Base-by-base conservation (phyloP, 345 rosid genomes). In the Acer campestre region DNA sequence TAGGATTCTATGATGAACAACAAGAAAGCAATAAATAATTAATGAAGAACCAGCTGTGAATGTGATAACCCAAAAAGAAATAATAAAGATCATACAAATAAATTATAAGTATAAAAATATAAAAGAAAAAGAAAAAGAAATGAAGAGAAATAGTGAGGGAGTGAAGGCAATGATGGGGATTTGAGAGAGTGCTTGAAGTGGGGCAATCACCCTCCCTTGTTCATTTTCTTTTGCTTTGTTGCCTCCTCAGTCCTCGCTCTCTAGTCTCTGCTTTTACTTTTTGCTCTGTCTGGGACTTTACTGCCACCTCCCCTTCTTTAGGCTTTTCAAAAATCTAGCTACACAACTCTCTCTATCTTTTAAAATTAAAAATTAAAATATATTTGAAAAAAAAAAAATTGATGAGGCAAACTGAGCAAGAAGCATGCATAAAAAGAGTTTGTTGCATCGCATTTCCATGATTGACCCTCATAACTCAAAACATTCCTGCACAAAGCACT, bases 91-190 rank as follows among this genome's bases (percentile, higher is more conserved):
- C 20, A 14, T 3, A 53, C 14, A 75, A 55, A 51, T 16, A 46
- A 77, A 27, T 12, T 46, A 31, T 22, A 40, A 40, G 14, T 7
- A 25, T 1, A n/a, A 11, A 44, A 35, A 49, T 9, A 11, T 20
- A n/a, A 72, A 58, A 25, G 27, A 0, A 25, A 25, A 25, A 25
- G 27, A 25, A 25, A 25, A 25, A 25, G 27, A 25, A 25, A 25
- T 2, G 18, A 23, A 51, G 2, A 17, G 2, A 46, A 38, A 53
- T 71, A 74, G 55, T 25, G 67, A 8, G 71, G 5, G 18, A 69
- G 66, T 61, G 23, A 61, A 18, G 20, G 61, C 17, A 74, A 78
- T 78, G 82, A 82, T 78, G 79, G 7, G 12, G 79, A 82, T 53
- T 79, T 62, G 49, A 72, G 78, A 31, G 75, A 51, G n/a, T 46